A percentile compares a stretch with the other conserved stretches of the same genome.
phyloP scores from a whole-genome alignment of 179 eudicot genomes.

The Amaranthus tricolor region DNA sequence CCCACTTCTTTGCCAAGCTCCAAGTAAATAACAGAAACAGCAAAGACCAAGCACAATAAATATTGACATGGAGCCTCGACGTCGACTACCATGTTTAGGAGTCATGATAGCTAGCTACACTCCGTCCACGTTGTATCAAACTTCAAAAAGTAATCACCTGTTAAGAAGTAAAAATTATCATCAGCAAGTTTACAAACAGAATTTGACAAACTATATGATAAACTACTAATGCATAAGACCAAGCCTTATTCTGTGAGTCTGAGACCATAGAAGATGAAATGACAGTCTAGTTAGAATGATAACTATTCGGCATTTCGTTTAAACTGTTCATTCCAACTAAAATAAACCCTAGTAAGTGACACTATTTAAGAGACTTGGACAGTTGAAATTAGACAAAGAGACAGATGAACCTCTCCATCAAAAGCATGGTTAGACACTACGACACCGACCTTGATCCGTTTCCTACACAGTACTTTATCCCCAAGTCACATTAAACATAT shows the following conservation, averaged over 20 bases:
- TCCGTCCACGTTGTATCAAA: background rate
- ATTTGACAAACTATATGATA: background rate
- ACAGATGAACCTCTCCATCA: background rate
- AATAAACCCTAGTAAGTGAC: background rate
- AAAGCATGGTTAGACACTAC: background rate
- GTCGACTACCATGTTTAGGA: slow-evolving; percentile 41
- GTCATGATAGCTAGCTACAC: slow-evolving; percentile 31
- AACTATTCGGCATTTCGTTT: background rate
- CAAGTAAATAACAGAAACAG: slow-evolving; percentile 56
- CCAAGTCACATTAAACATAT: background rate
- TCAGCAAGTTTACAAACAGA: background rate
- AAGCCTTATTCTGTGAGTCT: background rate
- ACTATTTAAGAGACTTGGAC: background rate
- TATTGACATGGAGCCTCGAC: slow-evolving; percentile 42
- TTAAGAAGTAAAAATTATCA: slow-evolving; percentile 12
- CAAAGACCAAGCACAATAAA: slow-evolving; percentile 50
- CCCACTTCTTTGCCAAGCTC: slow-evolving; percentile 61
- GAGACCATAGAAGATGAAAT: background rate
- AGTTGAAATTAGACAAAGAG: background rate
- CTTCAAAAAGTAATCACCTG: slow-evolving; percentile 13
- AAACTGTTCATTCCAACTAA: background rate
- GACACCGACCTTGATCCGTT: background rate
- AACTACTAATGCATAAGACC: background rate
- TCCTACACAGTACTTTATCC: background rate
- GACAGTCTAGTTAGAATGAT: background rate